A percentile compares a stretch with the other conserved stretches of the same genome.
Conservation (phyloP, 768 basidiomycete genomes). For the Trametes coccinea region DNA sequence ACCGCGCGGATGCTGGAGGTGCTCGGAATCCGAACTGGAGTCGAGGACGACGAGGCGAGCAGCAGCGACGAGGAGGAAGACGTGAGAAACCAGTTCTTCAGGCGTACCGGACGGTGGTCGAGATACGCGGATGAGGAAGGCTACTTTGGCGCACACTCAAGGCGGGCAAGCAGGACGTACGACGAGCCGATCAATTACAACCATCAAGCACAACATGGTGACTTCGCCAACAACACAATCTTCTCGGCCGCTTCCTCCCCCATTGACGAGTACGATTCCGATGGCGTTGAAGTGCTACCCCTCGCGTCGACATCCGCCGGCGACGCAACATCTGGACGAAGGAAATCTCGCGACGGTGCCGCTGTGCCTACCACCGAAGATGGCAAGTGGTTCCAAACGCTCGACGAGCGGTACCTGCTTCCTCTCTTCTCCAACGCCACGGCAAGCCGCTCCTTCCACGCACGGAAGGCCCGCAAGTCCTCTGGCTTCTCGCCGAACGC, state of each 20-base stretch:
- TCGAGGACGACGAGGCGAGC: conserved; percentile 85
- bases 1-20: conserved; percentile 96
- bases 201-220: conserved; percentile 47
- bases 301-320: conserved; percentile 54
- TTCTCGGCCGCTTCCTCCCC: conserved; percentile 70
- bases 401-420: conserved; percentile 93
- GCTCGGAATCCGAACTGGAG: conserved; percentile 92
- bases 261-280: conserved; percentile 70
- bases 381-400: conserved; percentile 92
- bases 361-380: conserved; percentile 50
- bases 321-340: conserved; percentile 6
- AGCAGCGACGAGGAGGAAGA: conserved; percentile 52
- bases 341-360: conserved; percentile 16
- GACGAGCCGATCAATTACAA: conserved; percentile 50
- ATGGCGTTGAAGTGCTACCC: conserved; percentile 73
- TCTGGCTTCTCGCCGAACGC: conserved; percentile 30
- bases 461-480: conserved; percentile 61
- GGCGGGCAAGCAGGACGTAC: conserved; percentile 59
- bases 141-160: conserved; percentile 21
- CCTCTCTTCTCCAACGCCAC: conserved; percentile 93
- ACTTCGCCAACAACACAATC: conserved; percentile 33
- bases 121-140: conserved; percentile 36
- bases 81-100: conserved; percentile 32
- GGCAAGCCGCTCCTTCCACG: conserved; percentile 84
- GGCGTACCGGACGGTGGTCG: conserved; percentile 39